A percentile compares a stretch with the other conserved stretches of the same genome.
Evolutionary conservation across 176 grass and related monocot genomes (phyloP).

Genomic region (Oryza longistaminata): DNA sequence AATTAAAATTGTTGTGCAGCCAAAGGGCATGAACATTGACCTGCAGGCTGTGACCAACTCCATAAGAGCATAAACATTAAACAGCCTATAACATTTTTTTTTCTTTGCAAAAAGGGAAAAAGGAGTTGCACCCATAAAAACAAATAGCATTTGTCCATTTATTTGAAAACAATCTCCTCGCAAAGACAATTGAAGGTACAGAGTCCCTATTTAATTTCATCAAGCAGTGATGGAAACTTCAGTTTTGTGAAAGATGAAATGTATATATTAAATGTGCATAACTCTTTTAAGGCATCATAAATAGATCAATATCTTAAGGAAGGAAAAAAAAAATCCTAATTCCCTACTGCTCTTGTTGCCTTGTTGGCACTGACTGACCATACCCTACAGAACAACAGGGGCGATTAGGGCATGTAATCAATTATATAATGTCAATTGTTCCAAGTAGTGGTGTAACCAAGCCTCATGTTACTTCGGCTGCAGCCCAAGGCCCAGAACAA

Average conservation of each 20-base stretch:
- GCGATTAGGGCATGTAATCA: neutral
- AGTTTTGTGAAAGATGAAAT: neutral
- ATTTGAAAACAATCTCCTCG: neutral
- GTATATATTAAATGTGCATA: neutral
- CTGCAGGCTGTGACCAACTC: neutral
- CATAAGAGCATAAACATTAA: neutral
- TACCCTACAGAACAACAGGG: neutral
- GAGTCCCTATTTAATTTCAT: no score
- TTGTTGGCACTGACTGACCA: neutral
- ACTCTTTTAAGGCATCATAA: neutral
- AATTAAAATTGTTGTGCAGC: conserved; percentile 1
- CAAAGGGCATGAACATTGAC: neutral
- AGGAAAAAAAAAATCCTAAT: no score
- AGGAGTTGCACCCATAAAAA: neutral
- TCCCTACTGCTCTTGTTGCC: no score
- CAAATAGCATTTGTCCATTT: neutral
- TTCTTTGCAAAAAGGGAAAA: neutral
- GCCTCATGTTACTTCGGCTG: neutral
- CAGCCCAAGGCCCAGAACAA: neutral
- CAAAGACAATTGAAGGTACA: neutral
- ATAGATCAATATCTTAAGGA: neutral
- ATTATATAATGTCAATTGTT: neutral
- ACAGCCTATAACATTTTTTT: neutral
- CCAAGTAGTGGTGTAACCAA: neutral
- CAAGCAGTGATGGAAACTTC: no score